Evolutionary conservation across 2,329 filamentous ascomycete species (phyloP).

Genomic region (Zymoseptoria ardabiliae): DNA sequence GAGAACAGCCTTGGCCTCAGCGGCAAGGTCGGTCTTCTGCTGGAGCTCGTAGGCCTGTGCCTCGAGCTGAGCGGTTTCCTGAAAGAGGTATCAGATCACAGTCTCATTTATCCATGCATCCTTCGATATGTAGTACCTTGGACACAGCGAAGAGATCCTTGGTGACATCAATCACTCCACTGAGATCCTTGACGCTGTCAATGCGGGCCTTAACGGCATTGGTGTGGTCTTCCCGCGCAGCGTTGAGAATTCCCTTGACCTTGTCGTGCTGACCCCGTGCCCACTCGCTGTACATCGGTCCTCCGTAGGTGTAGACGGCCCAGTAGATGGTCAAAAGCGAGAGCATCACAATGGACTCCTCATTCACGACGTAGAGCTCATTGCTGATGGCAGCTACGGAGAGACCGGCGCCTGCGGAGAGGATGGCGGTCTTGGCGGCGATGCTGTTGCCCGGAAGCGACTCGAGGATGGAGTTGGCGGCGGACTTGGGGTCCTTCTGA

Average conservation of each 20-base stretch:
- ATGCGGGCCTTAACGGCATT: constrained; percentile 92
- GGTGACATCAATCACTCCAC: constrained; percentile 89
- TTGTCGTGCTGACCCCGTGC: constrained; percentile 80
- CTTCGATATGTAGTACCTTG: constrained; percentile 62
- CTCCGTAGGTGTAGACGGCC: constrained; percentile 86
- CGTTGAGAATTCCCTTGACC: constrained; percentile 92
- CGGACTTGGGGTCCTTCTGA: constrained; percentile 85
- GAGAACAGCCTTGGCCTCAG: constrained; percentile 89
- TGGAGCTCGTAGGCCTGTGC: constrained; percentile 93
- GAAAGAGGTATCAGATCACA: constrained; percentile 7
- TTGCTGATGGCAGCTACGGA: constrained; percentile 96
- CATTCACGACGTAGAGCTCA: constrained; percentile 99
- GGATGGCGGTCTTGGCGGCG: constrained; percentile 91
- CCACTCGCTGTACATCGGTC: constrained; percentile 88
- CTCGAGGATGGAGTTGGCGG: constrained; percentile 92
- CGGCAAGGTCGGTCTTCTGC: constrained; percentile 85
- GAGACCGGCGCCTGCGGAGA: constrained; percentile 84
- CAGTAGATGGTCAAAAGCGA: constrained; percentile 90
- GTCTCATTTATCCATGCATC: neutral
- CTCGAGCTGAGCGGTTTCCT: constrained; percentile 97
- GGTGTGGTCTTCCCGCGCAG: constrained; percentile 89
- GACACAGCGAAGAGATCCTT: constrained; percentile 96
- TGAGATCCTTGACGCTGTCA: constrained; percentile 88
- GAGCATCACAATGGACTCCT: constrained; percentile 92
- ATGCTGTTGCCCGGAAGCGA: constrained; percentile 85